A percentile compares a stretch with the other conserved stretches of the same genome.
Evolutionary conservation across 768 basidiomycete species (phyloP).

Genomic region (Tremella mesenterica): DNA sequence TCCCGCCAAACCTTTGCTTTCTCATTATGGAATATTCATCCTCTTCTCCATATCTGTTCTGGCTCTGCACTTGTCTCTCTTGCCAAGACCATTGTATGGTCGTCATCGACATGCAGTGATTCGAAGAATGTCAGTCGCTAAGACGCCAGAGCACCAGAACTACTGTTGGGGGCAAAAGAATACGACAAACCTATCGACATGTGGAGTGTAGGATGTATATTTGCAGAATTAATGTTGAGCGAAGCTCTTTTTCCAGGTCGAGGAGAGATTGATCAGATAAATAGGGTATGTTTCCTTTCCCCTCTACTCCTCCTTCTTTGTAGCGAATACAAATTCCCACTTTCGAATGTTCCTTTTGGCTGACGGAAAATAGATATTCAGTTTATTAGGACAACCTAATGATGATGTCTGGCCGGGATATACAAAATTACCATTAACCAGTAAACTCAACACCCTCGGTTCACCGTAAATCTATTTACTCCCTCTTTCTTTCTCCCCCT

Average conservation of each 20-base stretch:
- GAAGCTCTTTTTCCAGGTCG: conserved; percentile 98
- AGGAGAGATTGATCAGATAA: conserved; percentile 81
- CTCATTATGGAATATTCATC: no score
- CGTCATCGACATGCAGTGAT: no score
- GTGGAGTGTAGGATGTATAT: conserved; percentile 99
- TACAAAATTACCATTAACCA: conserved; percentile 65
- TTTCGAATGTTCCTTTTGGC: background rate
- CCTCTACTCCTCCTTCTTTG: background rate
- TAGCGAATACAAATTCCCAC: background rate
- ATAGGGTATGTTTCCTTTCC: conserved; percentile 50
- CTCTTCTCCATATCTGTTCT: no score
- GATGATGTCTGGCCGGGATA: conserved; percentile 79
- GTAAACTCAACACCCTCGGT: conserved; percentile 54
- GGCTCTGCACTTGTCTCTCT: no score
- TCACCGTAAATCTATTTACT: conserved; percentile 31
- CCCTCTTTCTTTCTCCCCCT: background rate
- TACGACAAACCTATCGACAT: conserved; percentile 95
- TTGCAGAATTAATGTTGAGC: conserved; percentile 87
- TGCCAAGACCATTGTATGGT: no score
- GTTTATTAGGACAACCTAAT: conserved; percentile 87
- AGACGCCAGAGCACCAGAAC: conserved; percentile 56
- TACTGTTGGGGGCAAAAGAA: conserved; percentile 80
- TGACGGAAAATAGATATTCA: conserved; percentile 59
- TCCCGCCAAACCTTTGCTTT: no score
- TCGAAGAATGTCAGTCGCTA: no score